phyloP scores from a whole-genome alignment of 2,329 filamentous ascomycete species.

The Nemania bipapillata region DNA sequence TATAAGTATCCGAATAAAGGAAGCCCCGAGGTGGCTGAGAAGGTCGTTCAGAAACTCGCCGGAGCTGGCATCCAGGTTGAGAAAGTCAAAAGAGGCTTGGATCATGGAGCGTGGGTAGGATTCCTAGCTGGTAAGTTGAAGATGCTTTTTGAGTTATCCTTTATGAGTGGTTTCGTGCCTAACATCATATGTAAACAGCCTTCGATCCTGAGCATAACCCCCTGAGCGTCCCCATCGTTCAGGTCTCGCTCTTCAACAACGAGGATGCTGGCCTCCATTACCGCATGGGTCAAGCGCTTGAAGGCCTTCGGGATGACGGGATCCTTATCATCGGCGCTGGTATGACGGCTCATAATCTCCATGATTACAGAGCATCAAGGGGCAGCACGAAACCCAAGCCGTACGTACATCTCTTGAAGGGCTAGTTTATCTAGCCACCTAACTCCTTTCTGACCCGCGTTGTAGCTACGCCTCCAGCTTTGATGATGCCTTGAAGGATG shows the following conservation, averaged over 20 bases:
- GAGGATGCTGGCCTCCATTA: conserved; percentile 67
- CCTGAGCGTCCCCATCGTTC: conserved; percentile 66
- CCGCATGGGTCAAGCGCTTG: conserved; percentile 63
- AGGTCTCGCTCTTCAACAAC: conserved; percentile 66
- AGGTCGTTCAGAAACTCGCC: conserved; percentile 60
- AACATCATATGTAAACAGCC: conserved; percentile 48
- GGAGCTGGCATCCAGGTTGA: conserved; percentile 63
- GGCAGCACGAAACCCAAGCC: conserved; percentile 24
- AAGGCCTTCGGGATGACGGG: conserved; percentile 65
- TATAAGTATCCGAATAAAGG: conserved; percentile 67
- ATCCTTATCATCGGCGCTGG: conserved; percentile 68
- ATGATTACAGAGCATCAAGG: conserved; percentile 42
- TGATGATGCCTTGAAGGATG: conserved; percentile 64
- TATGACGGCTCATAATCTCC: conserved; percentile 67
- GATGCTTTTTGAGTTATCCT: neutral
- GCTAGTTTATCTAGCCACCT: neutral
- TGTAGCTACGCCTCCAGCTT: conserved; percentile 17
- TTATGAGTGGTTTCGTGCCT: neutral
- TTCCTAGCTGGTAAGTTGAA: conserved; percentile 56
- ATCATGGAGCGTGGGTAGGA: conserved; percentile 72
- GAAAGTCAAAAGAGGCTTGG: conserved; percentile 66
- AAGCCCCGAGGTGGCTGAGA: conserved; percentile 63
- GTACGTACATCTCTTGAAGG: neutral
- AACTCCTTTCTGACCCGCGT: neutral
- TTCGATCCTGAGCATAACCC: conserved; percentile 63